Conservation (phyloP, 164 flowering plant genomes). For the Umbilicus rupestris region DNA sequence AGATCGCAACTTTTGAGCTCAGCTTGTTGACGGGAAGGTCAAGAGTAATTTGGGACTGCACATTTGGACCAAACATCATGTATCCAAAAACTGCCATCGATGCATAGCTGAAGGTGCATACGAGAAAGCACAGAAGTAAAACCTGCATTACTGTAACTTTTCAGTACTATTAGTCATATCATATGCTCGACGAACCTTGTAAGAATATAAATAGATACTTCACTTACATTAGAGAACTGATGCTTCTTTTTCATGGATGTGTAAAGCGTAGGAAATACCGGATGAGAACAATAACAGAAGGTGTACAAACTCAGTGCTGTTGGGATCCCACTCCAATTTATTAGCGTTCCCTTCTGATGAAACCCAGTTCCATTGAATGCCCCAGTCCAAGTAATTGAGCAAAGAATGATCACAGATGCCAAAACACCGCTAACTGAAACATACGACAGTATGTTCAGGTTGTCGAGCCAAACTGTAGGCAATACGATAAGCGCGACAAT, state of each 20-base stretch:
- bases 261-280: slow-evolving; percentile 75
- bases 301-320: slow-evolving; percentile 56
- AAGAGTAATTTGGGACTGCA: slow-evolving; percentile 61
- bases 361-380: slow-evolving; percentile 59
- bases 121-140: slow-evolving; percentile 44
- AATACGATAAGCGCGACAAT: slow-evolving; percentile 49
- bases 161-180: no score
- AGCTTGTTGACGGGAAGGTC: slow-evolving; percentile 46
- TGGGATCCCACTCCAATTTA: slow-evolving; percentile 55
- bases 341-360: slow-evolving; percentile 29
- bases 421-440: slow-evolving; percentile 68
- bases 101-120: slow-evolving; percentile 45
- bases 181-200: no score
- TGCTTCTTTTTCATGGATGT: slow-evolving; percentile 56
- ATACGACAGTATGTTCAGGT: slow-evolving; percentile 41
- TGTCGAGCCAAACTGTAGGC: slow-evolving; percentile 54
- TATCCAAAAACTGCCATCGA: slow-evolving; percentile 70
- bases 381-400: slow-evolving; percentile 44
- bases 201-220: no score
- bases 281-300: slow-evolving; percentile 76
- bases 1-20: slow-evolving; percentile 69
- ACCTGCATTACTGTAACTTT: slow-evolving; percentile 43
- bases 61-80: slow-evolving; percentile 62
- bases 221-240: slow-evolving; percentile 49
- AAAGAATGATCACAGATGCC: slow-evolving; percentile 43